These are phyloP conservation scores for Apiospora sp. DNA, from an alignment of 2,329 filamentous ascomycete genomes.

Conservation along the genomic window DNA sequence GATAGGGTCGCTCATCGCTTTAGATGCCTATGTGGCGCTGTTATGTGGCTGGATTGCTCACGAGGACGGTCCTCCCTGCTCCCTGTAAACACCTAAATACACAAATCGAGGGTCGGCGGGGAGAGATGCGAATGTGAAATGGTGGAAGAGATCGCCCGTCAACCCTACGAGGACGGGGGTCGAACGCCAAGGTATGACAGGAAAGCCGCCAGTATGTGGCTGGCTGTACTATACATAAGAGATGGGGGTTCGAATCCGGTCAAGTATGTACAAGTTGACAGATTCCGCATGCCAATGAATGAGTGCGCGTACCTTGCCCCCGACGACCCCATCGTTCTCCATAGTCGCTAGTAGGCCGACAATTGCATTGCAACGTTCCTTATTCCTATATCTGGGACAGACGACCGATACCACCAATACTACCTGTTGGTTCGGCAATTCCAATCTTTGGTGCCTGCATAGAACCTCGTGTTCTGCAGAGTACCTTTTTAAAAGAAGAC, in stretches of 20 bases:
- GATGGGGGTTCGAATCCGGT: neutral
- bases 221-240: neutral
- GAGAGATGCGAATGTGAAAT: neutral
- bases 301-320: slow-evolving; percentile 1
- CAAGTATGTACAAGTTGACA: neutral
- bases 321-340: neutral
- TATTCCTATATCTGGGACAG: slow-evolving; percentile 20
- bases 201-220: neutral
- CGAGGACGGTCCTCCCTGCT: neutral
- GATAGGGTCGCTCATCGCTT: neutral
- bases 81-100: neutral
- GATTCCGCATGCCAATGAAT: neutral
- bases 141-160: neutral
- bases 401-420: slow-evolving; percentile 12
- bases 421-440: slow-evolving; percentile 5
- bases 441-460: slow-evolving; percentile 16
- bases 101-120: neutral
- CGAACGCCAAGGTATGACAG: neutral
- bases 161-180: neutral
- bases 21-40: neutral
- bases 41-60: neutral
- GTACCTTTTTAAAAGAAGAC: neutral
- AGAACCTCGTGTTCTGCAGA: slow-evolving; percentile 16
- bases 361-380: slow-evolving; percentile 13
- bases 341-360: slow-evolving; percentile 15